A percentile compares a stretch with the other conserved stretches of the same genome.
Evolutionary conservation across 2,329 filamentous ascomycete genomes (phyloP).

Genomic region (Parastagonospora avenae): DNA sequence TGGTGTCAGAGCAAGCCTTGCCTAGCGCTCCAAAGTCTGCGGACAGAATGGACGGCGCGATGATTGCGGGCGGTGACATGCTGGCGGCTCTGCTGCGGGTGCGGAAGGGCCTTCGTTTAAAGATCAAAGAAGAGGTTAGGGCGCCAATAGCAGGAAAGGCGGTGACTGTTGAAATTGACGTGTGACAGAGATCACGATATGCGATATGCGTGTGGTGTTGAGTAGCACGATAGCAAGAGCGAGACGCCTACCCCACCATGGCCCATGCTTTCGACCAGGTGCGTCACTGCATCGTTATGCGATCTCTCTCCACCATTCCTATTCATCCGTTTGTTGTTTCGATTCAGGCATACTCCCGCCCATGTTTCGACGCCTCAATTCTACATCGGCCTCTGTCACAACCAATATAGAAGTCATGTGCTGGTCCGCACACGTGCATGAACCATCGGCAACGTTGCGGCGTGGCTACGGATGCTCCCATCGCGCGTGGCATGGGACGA

Average conservation of each 20-base stretch:
- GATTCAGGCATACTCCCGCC: not conserved
- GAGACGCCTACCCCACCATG: conserved; percentile 30
- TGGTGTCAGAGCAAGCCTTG: conserved; percentile 83
- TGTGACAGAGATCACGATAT: conserved; percentile 35
- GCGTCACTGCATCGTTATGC: conserved; percentile 23
- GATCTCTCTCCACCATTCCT: conserved; percentile 11
- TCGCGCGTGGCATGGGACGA: conserved; percentile 6
- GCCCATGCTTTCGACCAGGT: conserved; percentile 23
- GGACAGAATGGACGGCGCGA: conserved; percentile 96
- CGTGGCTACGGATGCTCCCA: conserved; percentile 4
- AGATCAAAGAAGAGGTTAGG: conserved; percentile 8
- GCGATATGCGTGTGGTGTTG: conserved; percentile 43
- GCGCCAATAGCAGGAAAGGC: conserved; percentile 22
- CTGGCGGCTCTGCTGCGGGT: conserved; percentile 33
- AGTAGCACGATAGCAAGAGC: conserved; percentile 14
- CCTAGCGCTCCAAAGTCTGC: conserved; percentile 93
- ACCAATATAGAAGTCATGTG: not conserved
- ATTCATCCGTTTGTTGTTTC: conserved; percentile 21
- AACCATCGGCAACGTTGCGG: conserved; percentile 2
- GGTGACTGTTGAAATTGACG: conserved; percentile 27
- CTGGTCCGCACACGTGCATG: not conserved
- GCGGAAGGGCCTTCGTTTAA: conserved; percentile 5
- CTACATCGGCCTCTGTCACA: not conserved
- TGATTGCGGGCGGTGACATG: conserved; percentile 92
- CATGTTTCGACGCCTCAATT: conserved; percentile 2